Evolutionary conservation across 2,329 filamentous ascomycete genomes (phyloP).

Genomic region (Periconia sp.): DNA sequence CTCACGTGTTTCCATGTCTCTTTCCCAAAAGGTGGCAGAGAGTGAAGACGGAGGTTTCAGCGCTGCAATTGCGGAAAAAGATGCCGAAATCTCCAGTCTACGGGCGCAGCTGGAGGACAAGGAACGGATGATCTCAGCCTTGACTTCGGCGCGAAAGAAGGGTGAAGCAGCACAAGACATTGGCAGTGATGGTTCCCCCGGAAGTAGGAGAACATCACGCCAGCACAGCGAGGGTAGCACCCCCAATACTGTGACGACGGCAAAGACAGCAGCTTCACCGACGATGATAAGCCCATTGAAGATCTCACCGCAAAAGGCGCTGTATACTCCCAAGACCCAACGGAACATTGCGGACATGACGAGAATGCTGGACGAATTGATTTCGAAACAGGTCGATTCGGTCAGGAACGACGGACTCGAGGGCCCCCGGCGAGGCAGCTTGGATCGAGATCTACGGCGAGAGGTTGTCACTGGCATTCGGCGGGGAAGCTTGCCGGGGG

Average conservation of each 20-base stretch:
- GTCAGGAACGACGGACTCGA: conserved; percentile 72
- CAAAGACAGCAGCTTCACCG: conserved; percentile 1
- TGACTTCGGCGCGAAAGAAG: conserved; percentile 82
- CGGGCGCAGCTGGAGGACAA: conserved; percentile 89
- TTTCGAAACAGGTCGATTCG: conserved; percentile 83
- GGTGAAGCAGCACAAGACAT: conserved; percentile 73
- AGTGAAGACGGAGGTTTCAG: conserved; percentile 78
- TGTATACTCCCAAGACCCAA: conserved; percentile 40
- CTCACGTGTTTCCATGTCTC: conserved; percentile 77
- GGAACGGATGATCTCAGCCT: conserved; percentile 85
- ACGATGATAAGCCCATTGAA: conserved; percentile 23
- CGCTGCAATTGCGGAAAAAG: conserved; percentile 78
- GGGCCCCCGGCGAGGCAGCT: conserved; percentile 53
- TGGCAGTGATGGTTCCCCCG: conserved; percentile 37
- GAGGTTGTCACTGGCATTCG: conserved; percentile 52
- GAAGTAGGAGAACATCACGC: conserved; percentile 38
- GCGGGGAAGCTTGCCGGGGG: conserved; percentile 37
- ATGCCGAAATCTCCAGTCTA: conserved; percentile 90
- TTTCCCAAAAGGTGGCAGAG: conserved; percentile 63
- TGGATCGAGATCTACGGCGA: not conserved
- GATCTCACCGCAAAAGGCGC: conserved; percentile 23
- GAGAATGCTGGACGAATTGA: conserved; percentile 93
- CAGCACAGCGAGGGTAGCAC: conserved; percentile 35
- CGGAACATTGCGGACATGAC: conserved; percentile 90
- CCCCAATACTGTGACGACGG: conserved; percentile 18